These are phyloP conservation scores for Erigeron philadelphicus DNA, from an alignment of 140 eudicot species.

Conservation along the genomic window DNA sequence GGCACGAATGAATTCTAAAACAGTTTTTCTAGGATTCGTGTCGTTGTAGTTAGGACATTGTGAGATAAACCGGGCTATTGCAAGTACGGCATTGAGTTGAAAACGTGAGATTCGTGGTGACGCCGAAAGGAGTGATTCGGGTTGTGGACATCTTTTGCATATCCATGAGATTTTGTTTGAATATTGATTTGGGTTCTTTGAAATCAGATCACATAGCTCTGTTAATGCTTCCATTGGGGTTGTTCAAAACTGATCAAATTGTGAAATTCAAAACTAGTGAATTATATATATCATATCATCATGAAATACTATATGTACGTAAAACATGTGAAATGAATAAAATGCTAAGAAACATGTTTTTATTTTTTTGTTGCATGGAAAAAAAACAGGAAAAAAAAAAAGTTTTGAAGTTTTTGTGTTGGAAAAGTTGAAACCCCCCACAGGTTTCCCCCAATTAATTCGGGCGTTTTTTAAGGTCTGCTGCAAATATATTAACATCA, in stretches of 20 bases:
- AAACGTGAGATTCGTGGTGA: conserved; percentile 76
- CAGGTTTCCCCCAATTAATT: no score
- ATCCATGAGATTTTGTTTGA: conserved; percentile 64
- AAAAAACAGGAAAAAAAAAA: no score
- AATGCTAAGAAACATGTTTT: no score
- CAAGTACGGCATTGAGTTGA: conserved; percentile 78
- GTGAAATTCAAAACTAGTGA: conserved; percentile 14
- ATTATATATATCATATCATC: not conserved
- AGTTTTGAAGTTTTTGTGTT: no score
- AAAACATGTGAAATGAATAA: no score
- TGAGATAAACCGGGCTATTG: conserved; percentile 63
- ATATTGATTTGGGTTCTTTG: conserved; percentile 54
- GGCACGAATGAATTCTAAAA: conserved; percentile 58
- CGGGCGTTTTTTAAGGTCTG: no score
- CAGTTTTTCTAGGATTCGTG: conserved; percentile 40
- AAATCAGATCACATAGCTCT: conserved; percentile 78
- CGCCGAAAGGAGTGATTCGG: conserved; percentile 53
- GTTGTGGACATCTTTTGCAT: conserved; percentile 74
- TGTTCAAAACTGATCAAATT: conserved; percentile 10
- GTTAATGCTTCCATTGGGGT: conserved; percentile 71
- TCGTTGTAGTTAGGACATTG: conserved; percentile 51
- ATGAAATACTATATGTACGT: no score
- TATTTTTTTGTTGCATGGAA: no score
- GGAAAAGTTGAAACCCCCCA: no score
- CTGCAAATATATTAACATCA: no score